Conservation (phyloP, 345 rosid genomes). For the Pugionium cornutum region DNA sequence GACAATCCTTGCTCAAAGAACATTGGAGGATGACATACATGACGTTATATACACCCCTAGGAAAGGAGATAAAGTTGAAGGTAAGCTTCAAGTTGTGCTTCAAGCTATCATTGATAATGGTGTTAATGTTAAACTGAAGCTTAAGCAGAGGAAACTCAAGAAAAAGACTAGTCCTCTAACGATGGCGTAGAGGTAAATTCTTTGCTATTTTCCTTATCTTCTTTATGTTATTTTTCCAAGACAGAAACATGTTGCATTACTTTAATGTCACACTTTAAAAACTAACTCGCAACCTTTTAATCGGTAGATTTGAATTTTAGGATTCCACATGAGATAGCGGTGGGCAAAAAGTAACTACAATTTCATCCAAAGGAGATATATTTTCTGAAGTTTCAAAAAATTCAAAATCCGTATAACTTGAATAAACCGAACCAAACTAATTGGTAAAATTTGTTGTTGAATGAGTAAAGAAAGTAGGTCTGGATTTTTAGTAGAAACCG, state of each 20-base stretch:
- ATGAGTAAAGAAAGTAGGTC: neutral
- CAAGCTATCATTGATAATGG: conserved; percentile 70
- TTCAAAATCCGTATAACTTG: too few species aligned
- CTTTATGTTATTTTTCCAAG: neutral
- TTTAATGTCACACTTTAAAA: neutral
- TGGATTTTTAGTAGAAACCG: too few species aligned
- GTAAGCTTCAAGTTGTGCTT: conserved; percentile 81
- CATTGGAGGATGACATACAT: conserved; percentile 75
- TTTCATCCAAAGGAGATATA: too few species aligned
- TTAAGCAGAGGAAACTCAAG: conserved; percentile 62
- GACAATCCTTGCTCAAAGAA: conserved; percentile 70
- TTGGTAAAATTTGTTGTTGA: neutral
- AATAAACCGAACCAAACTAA: too few species aligned
- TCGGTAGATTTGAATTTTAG: too few species aligned
- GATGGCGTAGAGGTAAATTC: conserved; percentile 3
- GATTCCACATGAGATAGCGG: too few species aligned
- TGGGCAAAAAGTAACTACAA: too few species aligned
- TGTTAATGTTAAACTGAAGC: conserved; percentile 74
- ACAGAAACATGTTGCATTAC: neutral
- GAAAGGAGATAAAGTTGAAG: conserved; percentile 73
- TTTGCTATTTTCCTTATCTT: neutral
- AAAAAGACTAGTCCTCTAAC: conserved; percentile 37
- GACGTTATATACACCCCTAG: conserved; percentile 74
- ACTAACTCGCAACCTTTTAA: too few species aligned
- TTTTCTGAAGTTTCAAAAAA: too few species aligned